phyloP scores from a whole-genome alignment of 495 filamentous ascomycete species.

The Immersiella caudata region DNA sequence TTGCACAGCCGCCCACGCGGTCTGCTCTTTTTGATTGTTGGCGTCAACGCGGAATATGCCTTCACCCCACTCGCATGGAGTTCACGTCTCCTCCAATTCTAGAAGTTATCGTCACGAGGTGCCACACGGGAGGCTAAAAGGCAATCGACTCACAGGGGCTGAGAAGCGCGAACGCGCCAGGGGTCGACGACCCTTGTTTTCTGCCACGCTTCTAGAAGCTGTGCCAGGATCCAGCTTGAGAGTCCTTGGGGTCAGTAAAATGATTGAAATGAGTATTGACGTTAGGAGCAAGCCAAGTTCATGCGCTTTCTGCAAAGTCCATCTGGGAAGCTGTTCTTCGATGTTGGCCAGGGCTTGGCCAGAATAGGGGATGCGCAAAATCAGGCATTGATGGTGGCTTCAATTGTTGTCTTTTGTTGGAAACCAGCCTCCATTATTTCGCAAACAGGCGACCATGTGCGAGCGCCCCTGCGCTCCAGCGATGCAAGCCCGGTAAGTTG shows the following conservation, averaged over 20 bases:
- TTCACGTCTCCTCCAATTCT: not conserved
- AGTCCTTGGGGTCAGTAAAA: not conserved
- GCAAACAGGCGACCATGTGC: not conserved
- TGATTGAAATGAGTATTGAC: constrained; percentile 30
- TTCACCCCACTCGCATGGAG: not conserved
- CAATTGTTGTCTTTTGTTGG: not conserved
- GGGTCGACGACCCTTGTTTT: constrained; percentile 3
- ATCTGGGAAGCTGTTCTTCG: not conserved
- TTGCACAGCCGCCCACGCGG: not conserved
- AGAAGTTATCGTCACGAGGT: not conserved
- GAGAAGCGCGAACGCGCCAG: not conserved
- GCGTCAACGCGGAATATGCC: not conserved
- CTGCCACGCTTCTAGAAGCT: constrained; percentile 11
- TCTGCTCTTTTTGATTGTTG: not conserved
- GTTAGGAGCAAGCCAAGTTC: constrained; percentile 30
- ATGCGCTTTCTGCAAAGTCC: constrained; percentile 19
- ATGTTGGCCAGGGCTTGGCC: not conserved
- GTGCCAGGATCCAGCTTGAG: not conserved
- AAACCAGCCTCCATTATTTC: not conserved
- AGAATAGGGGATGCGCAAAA: not conserved
- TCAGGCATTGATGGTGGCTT: constrained; percentile 20
- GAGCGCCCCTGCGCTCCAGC: not conserved
- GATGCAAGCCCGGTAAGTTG: constrained; percentile 7
- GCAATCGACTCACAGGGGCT: constrained; percentile 3
- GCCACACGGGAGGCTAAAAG: not conserved